phyloP scores from a whole-genome alignment of 495 filamentous ascomycete species.

The Margaritispora aquatica region DNA sequence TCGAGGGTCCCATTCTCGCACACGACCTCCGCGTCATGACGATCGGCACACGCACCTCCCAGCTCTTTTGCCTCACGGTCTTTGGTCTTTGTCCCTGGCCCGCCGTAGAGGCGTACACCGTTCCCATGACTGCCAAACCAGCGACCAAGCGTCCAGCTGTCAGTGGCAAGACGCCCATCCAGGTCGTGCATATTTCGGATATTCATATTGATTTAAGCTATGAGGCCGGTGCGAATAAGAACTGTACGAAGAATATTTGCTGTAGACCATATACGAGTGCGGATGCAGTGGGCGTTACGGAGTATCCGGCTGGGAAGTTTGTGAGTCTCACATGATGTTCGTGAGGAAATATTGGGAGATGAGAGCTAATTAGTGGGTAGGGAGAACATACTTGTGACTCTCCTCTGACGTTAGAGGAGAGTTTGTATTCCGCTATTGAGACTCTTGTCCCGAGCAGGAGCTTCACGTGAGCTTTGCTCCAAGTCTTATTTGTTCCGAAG shows the following conservation, averaged over 20 bases:
- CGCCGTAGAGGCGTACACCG: constrained; percentile 31
- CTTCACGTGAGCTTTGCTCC: constrained; percentile 23
- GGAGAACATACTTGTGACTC: constrained; percentile 35
- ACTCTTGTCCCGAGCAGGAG: constrained; percentile 30
- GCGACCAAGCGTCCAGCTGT: constrained; percentile 31
- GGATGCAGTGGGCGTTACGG: constrained; percentile 36
- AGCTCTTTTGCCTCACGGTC: constrained; percentile 41
- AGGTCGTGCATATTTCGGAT: constrained; percentile 50
- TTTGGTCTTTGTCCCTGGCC: constrained; percentile 45
- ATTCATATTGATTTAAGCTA: constrained; percentile 50
- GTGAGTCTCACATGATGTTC: not conserved
- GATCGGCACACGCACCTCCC: constrained; percentile 40
- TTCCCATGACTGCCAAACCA: constrained; percentile 40
- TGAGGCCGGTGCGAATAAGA: constrained; percentile 39
- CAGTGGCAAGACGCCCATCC: constrained; percentile 39
- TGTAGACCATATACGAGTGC: constrained; percentile 40
- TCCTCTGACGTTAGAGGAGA: constrained; percentile 42
- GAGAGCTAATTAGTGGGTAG: not conserved
- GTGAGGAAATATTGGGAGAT: not conserved
- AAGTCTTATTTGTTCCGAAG: not conserved
- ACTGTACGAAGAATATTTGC: constrained; percentile 51
- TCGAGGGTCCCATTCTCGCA: constrained; percentile 44
- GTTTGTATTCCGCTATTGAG: constrained; percentile 44
- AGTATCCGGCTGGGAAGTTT: constrained; percentile 34
- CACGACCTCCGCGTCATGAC: constrained; percentile 37